Evolutionary conservation across 768 basidiomycete species (phyloP).

Genomic region (Boletus rubropictus): DNA sequence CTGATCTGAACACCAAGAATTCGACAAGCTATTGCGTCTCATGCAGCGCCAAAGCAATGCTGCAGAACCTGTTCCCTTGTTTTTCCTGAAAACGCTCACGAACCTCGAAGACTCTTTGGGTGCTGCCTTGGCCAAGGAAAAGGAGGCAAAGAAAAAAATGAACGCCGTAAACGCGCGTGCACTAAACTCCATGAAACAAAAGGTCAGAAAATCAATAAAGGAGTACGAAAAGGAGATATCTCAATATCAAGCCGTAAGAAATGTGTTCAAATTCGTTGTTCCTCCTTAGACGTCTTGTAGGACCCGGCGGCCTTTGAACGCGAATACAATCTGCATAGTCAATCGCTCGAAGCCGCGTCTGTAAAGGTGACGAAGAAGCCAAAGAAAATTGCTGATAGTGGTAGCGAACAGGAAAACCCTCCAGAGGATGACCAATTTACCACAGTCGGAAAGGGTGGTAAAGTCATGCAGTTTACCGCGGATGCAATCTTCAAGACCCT

Average conservation of each 20-base stretch:
- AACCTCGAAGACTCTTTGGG: slow-evolving; percentile 75
- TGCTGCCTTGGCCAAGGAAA: slow-evolving; percentile 73
- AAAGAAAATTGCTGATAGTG: slow-evolving; percentile 31
- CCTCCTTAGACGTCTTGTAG: slow-evolving; percentile 34
- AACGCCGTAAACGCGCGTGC: slow-evolving; percentile 91
- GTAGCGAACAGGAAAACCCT: slow-evolving; percentile 39
- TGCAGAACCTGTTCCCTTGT: slow-evolving; percentile 80
- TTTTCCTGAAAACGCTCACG: slow-evolving; percentile 71
- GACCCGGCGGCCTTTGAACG: slow-evolving; percentile 86
- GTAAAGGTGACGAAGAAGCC: slow-evolving; percentile 34
- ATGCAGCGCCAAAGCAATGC: slow-evolving; percentile 82
- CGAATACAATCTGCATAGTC: slow-evolving; percentile 55
- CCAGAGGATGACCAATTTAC: slow-evolving; percentile 64
- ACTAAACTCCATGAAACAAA: slow-evolving; percentile 96
- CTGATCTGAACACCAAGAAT: slow-evolving; percentile 53
- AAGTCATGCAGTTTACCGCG: slow-evolving; percentile 70
- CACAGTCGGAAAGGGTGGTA: slow-evolving; percentile 88
- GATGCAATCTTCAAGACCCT: slow-evolving; percentile 91
- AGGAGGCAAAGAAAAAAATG: slow-evolving; percentile 92
- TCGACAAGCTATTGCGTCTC: slow-evolving; percentile 91
- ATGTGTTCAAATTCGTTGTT: not conserved
- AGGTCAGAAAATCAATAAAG: slow-evolving; percentile 84
- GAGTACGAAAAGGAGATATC: slow-evolving; percentile 82
- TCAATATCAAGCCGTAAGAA: slow-evolving; percentile 69
- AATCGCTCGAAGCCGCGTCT: slow-evolving; percentile 39